These are phyloP conservation scores for Boletus subcaerulescens DNA, from an alignment of 768 basidiomycete genomes.

Conservation along the genomic window DNA sequence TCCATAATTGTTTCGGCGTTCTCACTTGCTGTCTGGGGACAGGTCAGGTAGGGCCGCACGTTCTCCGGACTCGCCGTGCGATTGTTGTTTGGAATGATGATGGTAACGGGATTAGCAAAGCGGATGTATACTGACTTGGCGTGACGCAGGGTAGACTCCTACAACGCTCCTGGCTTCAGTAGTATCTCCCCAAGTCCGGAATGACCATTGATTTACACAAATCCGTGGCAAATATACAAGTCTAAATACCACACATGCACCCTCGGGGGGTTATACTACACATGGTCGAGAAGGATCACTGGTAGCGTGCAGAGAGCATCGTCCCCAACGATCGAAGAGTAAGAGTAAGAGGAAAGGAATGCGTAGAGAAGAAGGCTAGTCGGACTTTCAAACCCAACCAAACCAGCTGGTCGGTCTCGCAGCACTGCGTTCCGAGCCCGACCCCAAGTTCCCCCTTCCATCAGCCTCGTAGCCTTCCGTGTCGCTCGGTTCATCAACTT, in stretches of 20 bases:
- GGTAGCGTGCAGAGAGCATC: background rate
- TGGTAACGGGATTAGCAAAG: background rate
- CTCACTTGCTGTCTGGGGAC: background rate
- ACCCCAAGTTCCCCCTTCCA: slow-evolving; percentile 10
- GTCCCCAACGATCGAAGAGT: background rate
- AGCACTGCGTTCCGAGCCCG: slow-evolving; percentile 16
- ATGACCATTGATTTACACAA: background rate
- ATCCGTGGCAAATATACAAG: slow-evolving; percentile 1
- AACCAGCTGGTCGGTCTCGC: slow-evolving; percentile 34
- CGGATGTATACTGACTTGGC: no score
- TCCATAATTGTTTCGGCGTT: background rate
- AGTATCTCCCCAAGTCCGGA: no score
- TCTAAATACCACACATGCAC: slow-evolving; percentile 4
- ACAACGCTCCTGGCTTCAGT: no score
- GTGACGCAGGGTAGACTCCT: no score
- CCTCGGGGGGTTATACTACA: slow-evolving; percentile 1
- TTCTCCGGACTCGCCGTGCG: background rate
- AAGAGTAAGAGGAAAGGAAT: no score
- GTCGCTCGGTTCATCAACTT: slow-evolving; percentile 70
- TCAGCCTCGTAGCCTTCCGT: slow-evolving; percentile 57
- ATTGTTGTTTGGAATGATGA: background rate
- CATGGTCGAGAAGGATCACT: background rate
- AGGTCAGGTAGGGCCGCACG: background rate
- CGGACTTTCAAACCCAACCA: slow-evolving; percentile 33
- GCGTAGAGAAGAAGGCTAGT: slow-evolving; percentile 5